Percentiles rank a stretch among this genome's conserved stretches.
Conservation (phyloP, 768 basidiomycete genomes). For the Boletus subcaerulescens region DNA sequence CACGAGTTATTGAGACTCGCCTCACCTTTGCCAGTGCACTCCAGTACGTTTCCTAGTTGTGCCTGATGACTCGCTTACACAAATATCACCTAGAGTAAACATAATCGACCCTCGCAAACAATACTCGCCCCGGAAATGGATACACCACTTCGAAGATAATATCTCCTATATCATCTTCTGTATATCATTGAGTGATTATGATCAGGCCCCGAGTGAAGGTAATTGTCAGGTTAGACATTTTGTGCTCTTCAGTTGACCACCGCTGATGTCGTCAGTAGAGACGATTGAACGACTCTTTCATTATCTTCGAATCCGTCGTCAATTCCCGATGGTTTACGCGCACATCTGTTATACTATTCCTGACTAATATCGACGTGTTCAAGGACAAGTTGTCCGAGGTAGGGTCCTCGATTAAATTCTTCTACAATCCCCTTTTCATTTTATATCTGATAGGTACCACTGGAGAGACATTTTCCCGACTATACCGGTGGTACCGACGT, state of each 20-base stretch:
- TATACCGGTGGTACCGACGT: not conserved
- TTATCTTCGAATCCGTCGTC: not conserved
- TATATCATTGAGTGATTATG: not conserved
- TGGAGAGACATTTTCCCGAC: not conserved
- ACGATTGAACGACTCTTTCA: not conserved
- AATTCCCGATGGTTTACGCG: not conserved
- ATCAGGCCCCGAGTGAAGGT: not conserved
- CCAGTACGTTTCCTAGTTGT: not conserved
- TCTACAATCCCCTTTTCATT: not conserved
- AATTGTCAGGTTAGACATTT: not conserved
- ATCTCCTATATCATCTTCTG: not conserved
- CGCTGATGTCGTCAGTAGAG: not conserved
- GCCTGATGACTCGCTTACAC: not conserved
- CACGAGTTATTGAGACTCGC: not conserved
- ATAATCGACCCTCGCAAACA: not conserved
- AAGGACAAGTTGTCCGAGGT: conserved; percentile 3
- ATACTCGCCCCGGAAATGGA: not conserved
- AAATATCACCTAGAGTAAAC: not conserved
- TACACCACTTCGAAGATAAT: not conserved
- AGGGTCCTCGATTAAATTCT: not conserved
- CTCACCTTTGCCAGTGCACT: not conserved
- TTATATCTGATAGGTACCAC: not conserved
- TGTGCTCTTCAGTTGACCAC: not conserved
- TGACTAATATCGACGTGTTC: not conserved
- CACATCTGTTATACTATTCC: not conserved